Percentiles rank a stretch among this genome's conserved stretches.
These are phyloP conservation scores for Saccharum spontaneum DNA, from an alignment of 176 grass and related monocot species.

Conservation along the genomic window DNA sequence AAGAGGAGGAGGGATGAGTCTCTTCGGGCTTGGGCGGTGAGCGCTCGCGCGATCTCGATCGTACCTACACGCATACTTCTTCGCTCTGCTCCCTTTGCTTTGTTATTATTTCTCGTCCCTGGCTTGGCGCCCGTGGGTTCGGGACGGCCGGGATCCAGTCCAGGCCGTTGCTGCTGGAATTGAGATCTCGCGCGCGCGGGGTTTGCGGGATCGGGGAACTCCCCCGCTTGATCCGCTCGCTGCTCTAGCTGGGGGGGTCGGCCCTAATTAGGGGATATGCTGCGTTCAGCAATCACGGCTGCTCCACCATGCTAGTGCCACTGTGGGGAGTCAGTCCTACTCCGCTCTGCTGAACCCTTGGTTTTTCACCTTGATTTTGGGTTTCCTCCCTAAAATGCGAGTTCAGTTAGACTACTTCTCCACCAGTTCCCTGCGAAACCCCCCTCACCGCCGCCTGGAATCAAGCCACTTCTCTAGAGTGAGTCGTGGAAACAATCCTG, in stretches of 20 bases:
- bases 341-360: neutral
- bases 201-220: neutral
- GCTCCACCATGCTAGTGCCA: neutral
- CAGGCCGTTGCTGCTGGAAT: neutral
- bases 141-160: constrained; percentile 1
- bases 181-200: neutral
- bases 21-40: constrained; percentile 96
- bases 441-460: too few species aligned
- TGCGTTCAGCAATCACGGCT: neutral
- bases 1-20: constrained; percentile 61
- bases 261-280: neutral
- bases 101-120: neutral
- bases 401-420: too few species aligned
- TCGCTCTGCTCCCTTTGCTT: neutral
- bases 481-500: too few species aligned
- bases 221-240: neutral
- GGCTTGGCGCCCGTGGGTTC: neutral
- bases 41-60: constrained; percentile 14
- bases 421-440: too few species aligned
- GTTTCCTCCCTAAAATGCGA: too few species aligned
- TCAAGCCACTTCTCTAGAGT: too few species aligned
- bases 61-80: neutral
- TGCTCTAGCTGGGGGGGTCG: neutral
- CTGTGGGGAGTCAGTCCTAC: neutral
- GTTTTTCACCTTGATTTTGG: neutral